Base-by-base conservation (phyloP, 2,329 filamentous ascomycete species). In the Fusarium dimerum region DNA sequence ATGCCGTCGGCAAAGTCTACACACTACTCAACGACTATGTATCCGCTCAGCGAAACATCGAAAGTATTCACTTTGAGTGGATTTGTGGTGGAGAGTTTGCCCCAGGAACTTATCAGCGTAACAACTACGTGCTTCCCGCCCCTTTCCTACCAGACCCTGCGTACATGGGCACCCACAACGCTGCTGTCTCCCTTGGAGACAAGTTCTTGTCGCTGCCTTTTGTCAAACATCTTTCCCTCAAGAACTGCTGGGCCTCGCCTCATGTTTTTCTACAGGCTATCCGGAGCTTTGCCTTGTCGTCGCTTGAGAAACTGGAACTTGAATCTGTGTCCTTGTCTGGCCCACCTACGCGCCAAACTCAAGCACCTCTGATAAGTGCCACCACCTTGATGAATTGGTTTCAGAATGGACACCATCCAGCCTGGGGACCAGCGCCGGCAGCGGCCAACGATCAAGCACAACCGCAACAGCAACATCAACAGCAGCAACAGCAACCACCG, bases 221-320 rank as follows among this genome's bases (percentile, higher is more conserved):
- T 60, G 67, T 89, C 20, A 74, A 82, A 54, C 73, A 83, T 45
- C 68, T 90, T 3, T 85, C 80, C 0, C 71, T 90, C 9, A 82
- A 82, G 59, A 90, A 90, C 61, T 89, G 86, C 69, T 90, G 86
- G 85, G 73, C 84, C 12, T 79, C 80, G 3, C 86, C 87, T 1
- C 73, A 79, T 40, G 74, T 84, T 2, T 73, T 89, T 32, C 63
- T 78, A 32, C 71, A 76, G 11, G 75, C 85, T 47, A 70, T 85
- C 52, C 70, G 71, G 3, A 66, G 68, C 5, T 80, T 85, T 67
- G 73, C 76, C 17, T 64, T 71, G 6, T 65, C 69, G 8, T 73
- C 68, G 2, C 68, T 89, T 12, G 73, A 79, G 55, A 78, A 76
- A 17, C 66, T 90, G 15, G 77, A 78, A 9, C 71, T 90, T 2